These are phyloP conservation scores for Podospora tetraspora DNA, from an alignment of 495 filamentous ascomycete genomes.

Conservation along the genomic window DNA sequence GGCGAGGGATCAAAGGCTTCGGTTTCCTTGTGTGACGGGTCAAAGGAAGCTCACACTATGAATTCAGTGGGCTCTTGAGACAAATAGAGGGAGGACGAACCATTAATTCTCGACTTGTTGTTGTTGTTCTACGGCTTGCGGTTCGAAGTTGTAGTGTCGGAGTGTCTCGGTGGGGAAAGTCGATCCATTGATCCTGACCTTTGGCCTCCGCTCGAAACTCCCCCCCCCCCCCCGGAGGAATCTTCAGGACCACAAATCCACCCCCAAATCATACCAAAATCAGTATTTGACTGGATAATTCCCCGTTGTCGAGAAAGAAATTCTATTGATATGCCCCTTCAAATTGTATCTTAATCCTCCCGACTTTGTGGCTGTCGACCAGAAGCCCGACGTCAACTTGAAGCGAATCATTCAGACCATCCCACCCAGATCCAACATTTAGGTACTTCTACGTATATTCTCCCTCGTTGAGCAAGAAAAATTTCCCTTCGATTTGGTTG, in stretches of 20 bases:
- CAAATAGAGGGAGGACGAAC: background rate
- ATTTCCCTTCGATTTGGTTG: no score
- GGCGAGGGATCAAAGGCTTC: background rate
- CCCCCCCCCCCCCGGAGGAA: background rate
- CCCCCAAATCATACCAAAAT: background rate
- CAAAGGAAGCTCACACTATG: background rate
- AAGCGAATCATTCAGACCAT: no score
- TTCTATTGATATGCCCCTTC: background rate
- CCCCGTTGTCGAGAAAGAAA: background rate
- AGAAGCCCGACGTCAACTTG: no score
- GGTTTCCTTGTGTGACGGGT: background rate
- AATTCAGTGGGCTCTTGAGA: background rate
- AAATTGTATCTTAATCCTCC: background rate
- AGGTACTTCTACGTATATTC: no score
- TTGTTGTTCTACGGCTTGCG: background rate
- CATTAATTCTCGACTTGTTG: background rate
- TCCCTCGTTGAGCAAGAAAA: no score
- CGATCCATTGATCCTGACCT: background rate
- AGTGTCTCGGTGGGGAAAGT: no score
- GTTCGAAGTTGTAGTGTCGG: background rate
- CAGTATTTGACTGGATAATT: background rate
- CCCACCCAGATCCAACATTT: no score
- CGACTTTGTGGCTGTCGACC: background rate
- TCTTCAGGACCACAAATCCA: background rate
- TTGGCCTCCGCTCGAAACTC: background rate